phyloP scores from a whole-genome alignment of 2,329 filamentous ascomycete species.

The Fusarium nisikadoi region DNA sequence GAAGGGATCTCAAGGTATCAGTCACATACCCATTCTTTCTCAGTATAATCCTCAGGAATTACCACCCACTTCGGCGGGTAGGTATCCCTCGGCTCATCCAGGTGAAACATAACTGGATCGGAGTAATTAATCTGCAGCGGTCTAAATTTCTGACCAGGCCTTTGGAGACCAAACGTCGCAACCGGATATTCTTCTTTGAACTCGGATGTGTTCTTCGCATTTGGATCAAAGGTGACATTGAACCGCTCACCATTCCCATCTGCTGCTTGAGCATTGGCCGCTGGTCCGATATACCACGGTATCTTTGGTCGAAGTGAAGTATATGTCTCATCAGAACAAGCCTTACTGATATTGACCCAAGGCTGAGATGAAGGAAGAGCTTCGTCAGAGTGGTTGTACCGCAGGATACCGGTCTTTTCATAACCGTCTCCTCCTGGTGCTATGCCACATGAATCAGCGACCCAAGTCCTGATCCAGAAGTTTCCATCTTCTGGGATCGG shows the following conservation, averaged over 20 bases:
- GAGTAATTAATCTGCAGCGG: conserved; percentile 35
- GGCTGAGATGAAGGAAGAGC: conserved; percentile 1
- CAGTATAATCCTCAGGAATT: conserved; percentile 32
- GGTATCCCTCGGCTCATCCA: not conserved
- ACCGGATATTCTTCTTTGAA: conserved; percentile 20
- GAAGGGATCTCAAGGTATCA: fast-evolving
- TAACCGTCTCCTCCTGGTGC: conserved; percentile 7
- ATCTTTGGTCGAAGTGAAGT: conserved; percentile 27
- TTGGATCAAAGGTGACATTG: conserved; percentile 23
- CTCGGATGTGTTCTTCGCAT: not conserved
- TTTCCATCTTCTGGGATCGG: conserved; percentile 26
- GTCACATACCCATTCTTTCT: conserved; percentile 29
- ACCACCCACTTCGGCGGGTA: conserved; percentile 32
- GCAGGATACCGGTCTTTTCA: conserved; percentile 32
- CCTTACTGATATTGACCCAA: conserved; percentile 15
- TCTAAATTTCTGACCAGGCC: conserved; percentile 5
- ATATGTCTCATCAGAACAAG: conserved; percentile 35
- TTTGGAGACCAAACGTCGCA: conserved; percentile 24
- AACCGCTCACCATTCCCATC: conserved; percentile 22
- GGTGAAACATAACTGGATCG: conserved; percentile 28
- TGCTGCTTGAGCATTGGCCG: conserved; percentile 17
- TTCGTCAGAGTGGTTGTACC: conserved; percentile 19
- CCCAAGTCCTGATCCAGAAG: conserved; percentile 40
- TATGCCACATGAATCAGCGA: not conserved
- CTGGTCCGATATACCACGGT: conserved; percentile 35